phyloP scores from a whole-genome alignment of 176 grass and related monocot species.

The Typha latifolia region DNA sequence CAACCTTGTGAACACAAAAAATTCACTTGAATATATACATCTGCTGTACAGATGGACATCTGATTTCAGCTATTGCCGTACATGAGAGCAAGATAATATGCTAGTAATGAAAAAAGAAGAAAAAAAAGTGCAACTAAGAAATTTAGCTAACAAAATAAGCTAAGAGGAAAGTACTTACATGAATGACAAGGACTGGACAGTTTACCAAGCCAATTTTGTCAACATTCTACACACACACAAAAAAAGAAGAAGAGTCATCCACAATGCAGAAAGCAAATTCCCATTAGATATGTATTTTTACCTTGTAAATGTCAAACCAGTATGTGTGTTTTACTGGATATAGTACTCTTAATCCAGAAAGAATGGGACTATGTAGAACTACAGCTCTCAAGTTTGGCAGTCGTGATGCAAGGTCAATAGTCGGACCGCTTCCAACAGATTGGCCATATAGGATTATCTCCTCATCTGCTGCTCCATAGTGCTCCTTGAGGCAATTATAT shows the following conservation, averaged over 20 bases:
- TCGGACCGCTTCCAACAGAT: conserved; percentile 86
- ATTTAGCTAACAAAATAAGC: background rate
- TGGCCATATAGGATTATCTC: conserved; percentile 87
- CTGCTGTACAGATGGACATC: background rate
- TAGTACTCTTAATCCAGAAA: conserved; percentile 78
- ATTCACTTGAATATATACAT: background rate
- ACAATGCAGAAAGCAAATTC: conserved; percentile 7
- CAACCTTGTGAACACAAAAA: background rate
- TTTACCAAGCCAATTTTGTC: conserved; percentile 69
- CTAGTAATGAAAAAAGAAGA: background rate
- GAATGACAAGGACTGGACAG: conserved; percentile 80
- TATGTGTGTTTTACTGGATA: conserved; percentile 73
- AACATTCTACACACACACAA: conserved; percentile 45
- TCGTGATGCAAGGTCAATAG: conserved; percentile 80
- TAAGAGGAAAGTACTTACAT: conserved; percentile 45
- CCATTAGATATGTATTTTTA: conserved; percentile 23
- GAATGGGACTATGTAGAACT: conserved; percentile 82
- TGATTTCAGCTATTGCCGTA: background rate
- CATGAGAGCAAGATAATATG: background rate
- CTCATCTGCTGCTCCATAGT: conserved; percentile 62
- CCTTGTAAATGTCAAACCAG: conserved; percentile 99
- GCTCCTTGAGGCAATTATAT: conserved; percentile 83
- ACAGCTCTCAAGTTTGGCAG: conserved; percentile 72
- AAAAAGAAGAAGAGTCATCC: conserved; percentile 26
- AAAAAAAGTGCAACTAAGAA: background rate